A percentile compares a stretch with the other conserved stretches of the same genome.
Evolutionary conservation across 2,329 filamentous ascomycete genomes (phyloP).

Genomic region (Trematosphaeria pertusa): DNA sequence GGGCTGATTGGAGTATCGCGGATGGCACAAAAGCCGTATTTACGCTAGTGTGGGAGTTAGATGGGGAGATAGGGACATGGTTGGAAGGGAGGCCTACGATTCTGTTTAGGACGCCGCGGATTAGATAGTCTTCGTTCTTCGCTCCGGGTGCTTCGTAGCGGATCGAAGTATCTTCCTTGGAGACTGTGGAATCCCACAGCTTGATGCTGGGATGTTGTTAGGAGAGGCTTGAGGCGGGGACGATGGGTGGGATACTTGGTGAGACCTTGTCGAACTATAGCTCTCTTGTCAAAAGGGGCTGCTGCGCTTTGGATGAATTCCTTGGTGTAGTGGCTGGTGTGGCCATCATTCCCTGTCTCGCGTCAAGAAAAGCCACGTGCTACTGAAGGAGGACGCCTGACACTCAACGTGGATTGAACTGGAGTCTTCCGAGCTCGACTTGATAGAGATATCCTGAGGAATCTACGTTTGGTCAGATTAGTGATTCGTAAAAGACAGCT

Average conservation of each 20-base stretch:
- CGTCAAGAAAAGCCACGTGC: neutral
- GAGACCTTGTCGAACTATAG: conserved; percentile 35
- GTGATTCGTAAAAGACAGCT: neutral
- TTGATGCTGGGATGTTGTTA: conserved; percentile 39
- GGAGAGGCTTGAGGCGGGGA: conserved; percentile 13
- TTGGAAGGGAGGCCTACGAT: conserved; percentile 59
- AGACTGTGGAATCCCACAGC: conserved; percentile 48
- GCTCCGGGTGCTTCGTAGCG: too few relatives aligned
- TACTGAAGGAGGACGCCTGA: conserved; percentile 16
- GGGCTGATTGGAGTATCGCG: conserved; percentile 70
- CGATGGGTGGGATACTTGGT: conserved; percentile 25
- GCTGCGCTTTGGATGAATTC: conserved; percentile 61
- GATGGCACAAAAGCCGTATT: conserved; percentile 80
- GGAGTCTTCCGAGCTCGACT: too few relatives aligned
- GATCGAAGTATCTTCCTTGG: too few relatives aligned
- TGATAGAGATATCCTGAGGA: conserved; percentile 35
- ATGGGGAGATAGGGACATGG: conserved; percentile 7
- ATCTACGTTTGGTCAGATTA: conserved; percentile 26
- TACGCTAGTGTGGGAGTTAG: conserved; percentile 57
- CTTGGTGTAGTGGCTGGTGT: conserved; percentile 72
- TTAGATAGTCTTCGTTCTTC: conserved; percentile 40
- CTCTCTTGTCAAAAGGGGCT: conserved; percentile 49
- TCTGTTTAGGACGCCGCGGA: conserved; percentile 63
- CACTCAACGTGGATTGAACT: conserved; percentile 38
- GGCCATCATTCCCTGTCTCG: conserved; percentile 62